phyloP scores from a whole-genome alignment of 257 asterid species.

The Primulina eburnea region DNA sequence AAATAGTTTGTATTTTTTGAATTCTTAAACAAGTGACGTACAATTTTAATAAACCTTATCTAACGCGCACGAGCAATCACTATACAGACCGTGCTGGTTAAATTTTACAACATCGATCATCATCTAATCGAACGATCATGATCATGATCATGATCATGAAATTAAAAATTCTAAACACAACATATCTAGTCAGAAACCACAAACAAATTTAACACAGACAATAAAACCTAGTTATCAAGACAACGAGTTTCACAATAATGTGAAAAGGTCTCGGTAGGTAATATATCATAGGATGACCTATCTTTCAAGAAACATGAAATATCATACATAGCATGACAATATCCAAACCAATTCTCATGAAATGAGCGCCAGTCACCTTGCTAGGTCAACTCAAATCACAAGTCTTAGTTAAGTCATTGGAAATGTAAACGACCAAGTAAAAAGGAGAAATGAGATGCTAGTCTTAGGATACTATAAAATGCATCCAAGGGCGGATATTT shows the following conservation, averaged over 20 bases:
- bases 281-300: not conserved
- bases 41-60: too few species aligned
- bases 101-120: too few species aligned
- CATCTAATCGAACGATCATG: too few species aligned
- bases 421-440: too few species aligned
- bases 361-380: not conserved
- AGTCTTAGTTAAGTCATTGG: not conserved
- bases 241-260: not conserved
- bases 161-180: not conserved
- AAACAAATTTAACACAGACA: not conserved
- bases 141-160: too few species aligned
- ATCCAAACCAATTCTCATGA: not conserved
- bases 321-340: not conserved
- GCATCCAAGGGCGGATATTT: too few species aligned
- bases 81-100: too few species aligned
- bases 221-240: too few species aligned
- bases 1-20: not conserved
- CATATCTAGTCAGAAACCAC: not conserved
- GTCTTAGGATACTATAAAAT: too few species aligned
- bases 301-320: not conserved
- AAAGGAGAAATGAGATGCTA: too few species aligned
- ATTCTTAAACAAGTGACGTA: not conserved
- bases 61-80: too few species aligned
- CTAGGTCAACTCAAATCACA: not conserved
- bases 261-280: not conserved